A percentile compares a stretch with the other conserved stretches of the same genome.
Conservation (phyloP, 2,329 filamentous ascomycete species). For the Claviceps humidiphila region DNA sequence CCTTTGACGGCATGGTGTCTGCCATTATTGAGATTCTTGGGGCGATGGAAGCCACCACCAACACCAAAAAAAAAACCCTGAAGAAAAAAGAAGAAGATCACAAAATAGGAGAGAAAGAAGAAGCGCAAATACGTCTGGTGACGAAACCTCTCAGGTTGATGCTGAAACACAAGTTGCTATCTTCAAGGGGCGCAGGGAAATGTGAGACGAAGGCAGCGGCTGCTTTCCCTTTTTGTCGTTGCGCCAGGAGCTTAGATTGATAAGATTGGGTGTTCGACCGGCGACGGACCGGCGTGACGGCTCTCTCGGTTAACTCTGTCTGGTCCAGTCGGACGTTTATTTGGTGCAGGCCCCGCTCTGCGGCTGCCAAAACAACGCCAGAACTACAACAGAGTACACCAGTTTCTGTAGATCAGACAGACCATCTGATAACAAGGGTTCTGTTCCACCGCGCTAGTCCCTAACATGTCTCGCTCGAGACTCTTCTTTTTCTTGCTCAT, state of each 20-base stretch:
- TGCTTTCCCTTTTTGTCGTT: neutral
- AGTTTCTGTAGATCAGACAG: too few species aligned
- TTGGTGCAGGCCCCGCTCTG: too few species aligned
- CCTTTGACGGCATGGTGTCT: neutral
- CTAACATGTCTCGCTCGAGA: too few species aligned
- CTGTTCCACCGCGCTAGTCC: too few species aligned
- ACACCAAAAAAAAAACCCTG: neutral
- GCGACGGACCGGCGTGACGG: neutral
- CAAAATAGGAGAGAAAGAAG: neutral
- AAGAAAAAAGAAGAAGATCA: neutral
- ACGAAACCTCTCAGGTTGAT: neutral
- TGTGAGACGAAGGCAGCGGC: neutral
- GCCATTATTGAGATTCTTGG: neutral
- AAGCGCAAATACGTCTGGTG: neutral
- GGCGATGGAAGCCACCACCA: neutral
- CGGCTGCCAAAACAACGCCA: too few species aligned
- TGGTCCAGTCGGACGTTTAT: too few species aligned
- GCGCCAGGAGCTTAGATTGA: neutral
- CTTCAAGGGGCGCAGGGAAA: neutral
- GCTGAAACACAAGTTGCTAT: too few species aligned
- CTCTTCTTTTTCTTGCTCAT: neutral
- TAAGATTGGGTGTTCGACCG: neutral
- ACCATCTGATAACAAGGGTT: too few species aligned
- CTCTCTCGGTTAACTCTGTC: neutral
- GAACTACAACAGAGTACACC: too few species aligned